Conservation (phyloP, 2,329 filamentous ascomycete species). For the Aspergillus costaricaensis region DNA sequence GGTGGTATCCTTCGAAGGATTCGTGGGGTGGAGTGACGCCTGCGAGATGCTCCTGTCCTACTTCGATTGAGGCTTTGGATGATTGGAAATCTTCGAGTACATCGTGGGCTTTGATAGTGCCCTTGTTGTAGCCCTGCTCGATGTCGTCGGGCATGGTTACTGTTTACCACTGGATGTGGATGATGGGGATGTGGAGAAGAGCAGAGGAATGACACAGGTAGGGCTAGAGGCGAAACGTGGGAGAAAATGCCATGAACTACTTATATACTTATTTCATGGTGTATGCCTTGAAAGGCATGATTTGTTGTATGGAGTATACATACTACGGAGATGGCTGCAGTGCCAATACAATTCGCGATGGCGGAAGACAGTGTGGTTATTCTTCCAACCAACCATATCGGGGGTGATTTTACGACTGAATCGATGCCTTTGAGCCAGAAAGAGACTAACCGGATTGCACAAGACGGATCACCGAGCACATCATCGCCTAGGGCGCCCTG, state of each 20-base stretch:
- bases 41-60: conserved; percentile 30
- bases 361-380: neutral
- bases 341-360: conserved; percentile 15
- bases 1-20: conserved; percentile 30
- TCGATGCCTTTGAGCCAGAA: conserved; percentile 13
- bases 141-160: conserved; percentile 22
- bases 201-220: neutral
- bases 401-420: neutral
- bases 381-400: conserved; percentile 7
- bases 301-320: neutral
- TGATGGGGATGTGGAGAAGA: neutral
- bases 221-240: neutral
- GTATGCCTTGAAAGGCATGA: neutral
- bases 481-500: conserved; percentile 19
- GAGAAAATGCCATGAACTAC: neutral
- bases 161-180: neutral
- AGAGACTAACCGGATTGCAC: conserved; percentile 21
- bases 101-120: neutral
- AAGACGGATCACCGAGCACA: conserved; percentile 25
- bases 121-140: conserved; percentile 22
- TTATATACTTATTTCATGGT: conserved; percentile 4
- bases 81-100: conserved; percentile 13
- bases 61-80: conserved; percentile 17
- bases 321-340: neutral
- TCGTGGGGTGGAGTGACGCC: conserved; percentile 33